A percentile compares a stretch with the other conserved stretches of the same genome.
These are phyloP conservation scores for Ustilago cynodontis DNA, from an alignment of 1,284 basidiomycete species.

Conservation along the genomic window DNA sequence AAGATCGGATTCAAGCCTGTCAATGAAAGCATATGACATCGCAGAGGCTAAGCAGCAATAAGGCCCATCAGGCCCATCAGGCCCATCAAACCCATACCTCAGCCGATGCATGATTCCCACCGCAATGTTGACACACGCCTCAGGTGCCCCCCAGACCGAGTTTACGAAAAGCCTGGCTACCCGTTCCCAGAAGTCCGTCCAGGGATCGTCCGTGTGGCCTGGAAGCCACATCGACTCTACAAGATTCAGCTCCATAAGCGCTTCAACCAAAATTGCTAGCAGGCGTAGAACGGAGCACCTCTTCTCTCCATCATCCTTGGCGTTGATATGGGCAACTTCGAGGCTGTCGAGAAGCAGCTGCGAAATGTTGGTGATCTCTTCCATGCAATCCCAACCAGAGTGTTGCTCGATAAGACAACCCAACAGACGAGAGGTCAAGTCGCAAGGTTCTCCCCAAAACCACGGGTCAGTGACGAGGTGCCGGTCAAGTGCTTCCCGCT, in stretches of 20 bases:
- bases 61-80: too few relatives aligned
- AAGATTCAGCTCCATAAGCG: constrained; percentile 6
- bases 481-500: constrained; percentile 14
- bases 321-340: neutral
- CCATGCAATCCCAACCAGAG: neutral
- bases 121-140: constrained; percentile 3
- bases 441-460: constrained; percentile 13
- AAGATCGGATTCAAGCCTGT: too few relatives aligned
- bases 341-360: constrained; percentile 16
- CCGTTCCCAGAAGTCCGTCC: neutral
- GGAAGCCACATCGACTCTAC: too few relatives aligned
- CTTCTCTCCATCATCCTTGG: neutral
- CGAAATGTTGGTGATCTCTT: neutral
- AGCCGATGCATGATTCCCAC: too few relatives aligned
- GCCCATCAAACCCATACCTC: too few relatives aligned
- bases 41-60: too few relatives aligned
- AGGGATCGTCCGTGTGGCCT: too few relatives aligned
- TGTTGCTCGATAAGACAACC: neutral
- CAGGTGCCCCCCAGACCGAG: constrained; percentile 10
- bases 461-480: neutral
- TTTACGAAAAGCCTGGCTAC: constrained; percentile 3
- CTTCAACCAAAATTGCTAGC: constrained; percentile 26
- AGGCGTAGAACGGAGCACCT: constrained; percentile 1
- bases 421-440: constrained; percentile 14
- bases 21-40: too few relatives aligned